Conservation (phyloP, 768 basidiomycete species). For the Amanita exitialis region DNA sequence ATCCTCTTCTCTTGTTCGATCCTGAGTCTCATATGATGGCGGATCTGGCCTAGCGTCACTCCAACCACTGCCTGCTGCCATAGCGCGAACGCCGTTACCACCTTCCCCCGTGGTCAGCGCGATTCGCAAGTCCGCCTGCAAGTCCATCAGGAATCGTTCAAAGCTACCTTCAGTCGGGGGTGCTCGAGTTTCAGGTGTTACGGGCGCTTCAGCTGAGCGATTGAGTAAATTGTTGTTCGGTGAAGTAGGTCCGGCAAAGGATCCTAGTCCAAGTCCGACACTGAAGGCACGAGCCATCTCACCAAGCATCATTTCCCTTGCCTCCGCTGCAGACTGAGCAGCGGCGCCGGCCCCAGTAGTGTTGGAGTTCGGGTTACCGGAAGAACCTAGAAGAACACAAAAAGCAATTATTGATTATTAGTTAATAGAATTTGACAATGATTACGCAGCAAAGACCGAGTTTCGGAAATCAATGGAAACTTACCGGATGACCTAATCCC, state of each 20-base stretch:
- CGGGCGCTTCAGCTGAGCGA: neutral
- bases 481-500: conserved; percentile 31
- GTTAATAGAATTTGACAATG: neutral
- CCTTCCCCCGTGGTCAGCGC: conserved; percentile 37
- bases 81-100: conserved; percentile 5
- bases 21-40: neutral
- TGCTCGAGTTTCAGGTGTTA: conserved; percentile 7
- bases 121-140: conserved; percentile 62
- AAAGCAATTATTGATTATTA: neutral
- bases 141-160: conserved; percentile 70
- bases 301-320: conserved; percentile 62
- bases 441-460: neutral
- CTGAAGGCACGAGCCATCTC: conserved; percentile 81
- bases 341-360: neutral
- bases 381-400: neutral
- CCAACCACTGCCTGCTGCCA: conserved; percentile 6
- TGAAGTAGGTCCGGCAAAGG: conserved; percentile 12
- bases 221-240: neutral
- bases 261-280: conserved; percentile 47
- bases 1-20: neutral
- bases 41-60: neutral
- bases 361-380: neutral
- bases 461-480: conserved; percentile 9
- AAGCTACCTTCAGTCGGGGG: conserved; percentile 55
- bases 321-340: conserved; percentile 26